Base-by-base conservation (phyloP, 2,329 filamentous ascomycete species). In the Diatrype stigma region DNA sequence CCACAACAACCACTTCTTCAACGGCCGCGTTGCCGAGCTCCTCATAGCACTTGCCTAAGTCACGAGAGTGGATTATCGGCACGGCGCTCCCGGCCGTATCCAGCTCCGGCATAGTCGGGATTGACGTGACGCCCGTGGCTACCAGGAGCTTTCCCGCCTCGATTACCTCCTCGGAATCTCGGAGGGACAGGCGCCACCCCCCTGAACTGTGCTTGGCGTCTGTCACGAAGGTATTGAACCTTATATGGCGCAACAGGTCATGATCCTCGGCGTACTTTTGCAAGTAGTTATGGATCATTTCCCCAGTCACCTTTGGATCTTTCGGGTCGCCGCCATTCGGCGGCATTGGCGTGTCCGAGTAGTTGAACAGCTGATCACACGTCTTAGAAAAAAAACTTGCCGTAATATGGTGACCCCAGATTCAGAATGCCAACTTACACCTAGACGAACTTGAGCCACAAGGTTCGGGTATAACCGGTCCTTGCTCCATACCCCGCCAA, bases 111-210 rank as follows among this genome's bases (percentile, higher is more conserved):
- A 63, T 49, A 45, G 54, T 52, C 6, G 61, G 59, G 26, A 58
- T 59, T 1, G 64, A 65, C 12, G 64, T 66, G n/a, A 64, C 55
- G 2, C 67, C 67, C 8, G 61, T 63, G 2, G 67, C 66, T 8
- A 65, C 55, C 5, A 70, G 53, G 6, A 70, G 59, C 45, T 68
- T 70, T 35, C 56, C 55, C 21, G 58, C 48, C 44, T 56, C 53
- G 40, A 59, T 56, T 16, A 56, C 44, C 16, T 44, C 40, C 22
- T 52, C 49, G 16, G 53, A 55, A 6, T 48, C 54, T 45, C 42
- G 45, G 7, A 61, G 49, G 10, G 45, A 52, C 6, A 62, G 45
- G 14, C 50, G 53, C 58, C 59, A 60, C 2, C 58, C 54, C 6
- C 45, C 50, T 11, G 51, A 6, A n/a, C 32, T 21, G 46, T 56